Evolutionary conservation across 2,329 filamentous ascomycete species (phyloP), one percentile per base, ranked within the genome.

Genomic region (Ceratocystis huliohia): DNA sequence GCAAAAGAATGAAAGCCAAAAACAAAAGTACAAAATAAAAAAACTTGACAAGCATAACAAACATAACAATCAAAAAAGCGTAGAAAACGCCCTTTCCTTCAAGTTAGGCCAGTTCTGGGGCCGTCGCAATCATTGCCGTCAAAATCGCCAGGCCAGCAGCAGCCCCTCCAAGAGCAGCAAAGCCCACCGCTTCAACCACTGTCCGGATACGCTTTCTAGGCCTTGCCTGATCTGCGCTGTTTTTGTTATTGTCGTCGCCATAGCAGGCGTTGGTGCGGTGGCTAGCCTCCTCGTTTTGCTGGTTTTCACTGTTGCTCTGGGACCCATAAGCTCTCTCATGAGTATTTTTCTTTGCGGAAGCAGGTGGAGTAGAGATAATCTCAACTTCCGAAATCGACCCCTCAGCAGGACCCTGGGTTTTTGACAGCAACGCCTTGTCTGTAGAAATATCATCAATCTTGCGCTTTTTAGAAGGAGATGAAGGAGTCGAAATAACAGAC

Each of bases 71-170:
- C 22, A 15, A 65, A 15, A 25, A 63, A 63, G 3, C 8, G 20
- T 50, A 50, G 1, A 50, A n/a, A 5, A 2, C 46, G 2, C 3
- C 20, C 17, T 22, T 20, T 22, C 48, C 48, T 4, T 22, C 48
- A 20, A 5, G 15, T 63, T 64, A 73, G 22, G 64, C 67, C 50
- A 77, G 73, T 2, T 72, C 72, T 0, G 76, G 76, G 0, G 76
- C 76, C 7, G 75, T 76, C 68, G 75, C 76, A 53, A 77, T 74
- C 13, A 78, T 70, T 1, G 75, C 74, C 0, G 73, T 73, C 10
- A 78, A 68, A 2, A 77, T 71, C 64, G 75, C 73, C 1, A 74
- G 72, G 7, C 75, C 74, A 10, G 73, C 72, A 6, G 73, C 72
- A 25, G 73, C 71, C 20, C 74, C 74, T 8, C 76, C 76, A 1